Evolutionary conservation across 495 filamentous ascomycete genomes (phyloP), one percentile per base, ranked within the genome.

Genomic region (Neurospora hispaniola): DNA sequence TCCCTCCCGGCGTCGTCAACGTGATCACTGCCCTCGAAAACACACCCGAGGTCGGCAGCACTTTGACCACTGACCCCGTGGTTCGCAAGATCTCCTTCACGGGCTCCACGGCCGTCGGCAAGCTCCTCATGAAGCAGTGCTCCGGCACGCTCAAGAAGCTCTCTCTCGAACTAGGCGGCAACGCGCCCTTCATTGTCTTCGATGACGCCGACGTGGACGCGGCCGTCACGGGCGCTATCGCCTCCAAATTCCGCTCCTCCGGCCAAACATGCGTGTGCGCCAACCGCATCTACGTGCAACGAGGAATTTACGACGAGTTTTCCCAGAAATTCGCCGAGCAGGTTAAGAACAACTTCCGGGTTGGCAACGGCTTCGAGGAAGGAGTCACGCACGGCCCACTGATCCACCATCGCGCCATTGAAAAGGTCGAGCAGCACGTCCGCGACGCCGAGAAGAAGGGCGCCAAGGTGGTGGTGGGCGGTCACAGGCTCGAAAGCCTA

Each of bases 191-290:
- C 83, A 96, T 97, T 71, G 93, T 97, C 20, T 97, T 97, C 75
- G 92, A 96, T 71, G 94, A 97, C 77, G 92, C 94, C 42, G 91
- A 97, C 78, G 81, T 97, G 44, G 92, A 93, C 72, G 81, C 83
- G 0, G 94, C 94, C 6, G 91, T 97, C 7, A 84, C 87, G 1
- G 94, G 92, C 8, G 92, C 91, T 9, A 85, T 97, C 69, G 80
- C 88, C 38, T 90, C 86, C 78, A 97, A 97, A 81, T 97, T 97
- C 88, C 89, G 94, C 39, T 90, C 89, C 59, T 94, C 91, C 0
- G 94, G 94, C 12, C 94, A 97, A 82, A 97, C 94, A 0, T 97
- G 94, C 78, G 93, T 97, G 23, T 96, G 93, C 75, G 93, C 93
- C 40, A 97, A 96, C 82, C 88, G 93, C 23, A 89, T 96, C 78